A percentile compares a stretch with the other conserved stretches of the same genome.
Conservation (phyloP, 2,329 filamentous ascomycete genomes). For the Aurifilum marmelostoma region DNA sequence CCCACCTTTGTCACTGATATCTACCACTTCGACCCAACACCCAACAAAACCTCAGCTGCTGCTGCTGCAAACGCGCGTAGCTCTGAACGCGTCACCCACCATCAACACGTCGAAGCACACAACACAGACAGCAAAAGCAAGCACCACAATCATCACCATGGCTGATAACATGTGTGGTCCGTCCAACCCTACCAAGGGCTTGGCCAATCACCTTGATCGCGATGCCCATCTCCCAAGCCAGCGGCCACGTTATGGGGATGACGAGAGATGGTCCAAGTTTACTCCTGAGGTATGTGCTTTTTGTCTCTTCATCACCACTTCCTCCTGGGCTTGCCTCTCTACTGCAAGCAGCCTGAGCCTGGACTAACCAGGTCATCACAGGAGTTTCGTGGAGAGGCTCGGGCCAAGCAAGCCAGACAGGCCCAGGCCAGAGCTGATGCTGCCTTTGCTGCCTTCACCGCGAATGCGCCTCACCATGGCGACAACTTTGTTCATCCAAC, state of each 20-base stretch:
- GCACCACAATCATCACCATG: constrained; percentile 37
- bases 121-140: not conserved
- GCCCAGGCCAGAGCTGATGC: constrained; percentile 23
- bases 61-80: not conserved
- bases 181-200: constrained; percentile 73
- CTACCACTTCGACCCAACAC: not conserved
- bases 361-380: constrained; percentile 19
- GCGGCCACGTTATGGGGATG: not conserved
- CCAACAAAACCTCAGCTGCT: not conserved
- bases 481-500: not conserved
- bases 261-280: not conserved
- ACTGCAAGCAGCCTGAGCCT: not conserved
- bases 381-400: constrained; percentile 32
- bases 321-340: not conserved
- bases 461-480: constrained; percentile 4
- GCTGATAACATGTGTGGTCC: constrained; percentile 65
- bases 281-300: not conserved
- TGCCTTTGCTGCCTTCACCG: constrained; percentile 22
- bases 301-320: not conserved
- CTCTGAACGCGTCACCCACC: not conserved
- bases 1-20: not conserved
- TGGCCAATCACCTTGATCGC: constrained; percentile 69
- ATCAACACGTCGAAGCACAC: not conserved
- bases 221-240: constrained; percentile 64
- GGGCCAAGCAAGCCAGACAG: constrained; percentile 18